These are phyloP conservation scores for Pichia sp. DNA, from an alignment of 1,139 yeast species.

Conservation along the genomic window DNA sequence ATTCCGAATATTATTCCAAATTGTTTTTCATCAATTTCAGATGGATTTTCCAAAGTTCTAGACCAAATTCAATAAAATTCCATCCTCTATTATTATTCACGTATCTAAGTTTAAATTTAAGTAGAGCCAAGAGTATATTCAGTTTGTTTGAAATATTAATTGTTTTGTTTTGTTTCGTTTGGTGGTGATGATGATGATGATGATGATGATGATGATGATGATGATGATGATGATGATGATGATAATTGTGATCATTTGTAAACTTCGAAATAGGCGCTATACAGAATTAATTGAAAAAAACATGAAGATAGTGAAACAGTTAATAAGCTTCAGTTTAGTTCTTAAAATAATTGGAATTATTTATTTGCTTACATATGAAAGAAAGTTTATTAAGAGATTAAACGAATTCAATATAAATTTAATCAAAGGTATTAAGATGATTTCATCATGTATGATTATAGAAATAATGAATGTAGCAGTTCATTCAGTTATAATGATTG, in stretches of 20 bases:
- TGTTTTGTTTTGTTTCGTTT: constrained; percentile 16
- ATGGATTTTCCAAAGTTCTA: constrained; percentile 3
- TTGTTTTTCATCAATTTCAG: constrained; percentile 32
- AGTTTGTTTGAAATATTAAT: constrained; percentile 8
- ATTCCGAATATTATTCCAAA: constrained; percentile 37
- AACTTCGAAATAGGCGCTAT: too few species aligned
- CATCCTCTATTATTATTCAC: constrained; percentile 4
- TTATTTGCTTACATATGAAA: constrained; percentile 6
- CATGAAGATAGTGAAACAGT: neutral
- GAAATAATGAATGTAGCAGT: constrained; percentile 11
- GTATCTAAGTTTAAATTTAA: constrained; percentile 4
- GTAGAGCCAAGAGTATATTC: constrained; percentile 11
- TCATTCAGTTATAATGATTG: constrained; percentile 17
- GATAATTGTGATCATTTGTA: too few species aligned
- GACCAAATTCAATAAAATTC: too few species aligned
- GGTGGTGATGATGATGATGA: too few species aligned
- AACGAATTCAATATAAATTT: constrained; percentile 1
- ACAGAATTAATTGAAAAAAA: too few species aligned
- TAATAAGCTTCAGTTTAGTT: constrained; percentile 1
- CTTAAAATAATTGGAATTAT: neutral
- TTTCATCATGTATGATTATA: constrained; percentile 18
- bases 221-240: too few species aligned
- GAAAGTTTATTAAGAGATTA: neutral
- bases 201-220: too few species aligned
- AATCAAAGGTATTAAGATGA: constrained; percentile 8